Base-by-base conservation (phyloP, 1,284 basidiomycete species). In the Lignosus rhinocerotis region DNA sequence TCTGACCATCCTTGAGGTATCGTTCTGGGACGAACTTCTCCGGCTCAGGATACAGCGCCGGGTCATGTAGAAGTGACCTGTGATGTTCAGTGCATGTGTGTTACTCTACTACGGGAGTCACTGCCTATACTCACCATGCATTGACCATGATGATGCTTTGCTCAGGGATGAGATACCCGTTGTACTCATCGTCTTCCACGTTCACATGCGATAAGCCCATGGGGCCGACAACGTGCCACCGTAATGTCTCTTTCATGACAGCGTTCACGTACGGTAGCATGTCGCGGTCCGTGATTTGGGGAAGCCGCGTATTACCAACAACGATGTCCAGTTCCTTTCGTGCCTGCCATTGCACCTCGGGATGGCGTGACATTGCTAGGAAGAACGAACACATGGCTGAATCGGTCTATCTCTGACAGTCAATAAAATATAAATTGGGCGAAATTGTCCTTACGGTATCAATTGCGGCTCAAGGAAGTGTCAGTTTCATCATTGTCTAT, bases 21-120 rank as follows among this genome's bases (percentile, higher is more conserved):
- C 51, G 51, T 30, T 60, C 59, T 0, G 63, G 65, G 8, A 19
- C 21, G 41, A 66, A 65, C 2, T 6, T 10, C 1, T 43, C 44
- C 8, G 58, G 65, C 6, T 65, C 53, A 12, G 60, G 56, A 42
- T 54, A 65, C 25, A 12, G 46, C 39, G 21, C 51, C 2, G 45
- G 51, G n/a, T 60, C 47, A 17, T 49, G 55, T n/a, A 50, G 16
- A 3, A 60, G 43, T 12, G 63, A 60, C 52, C 52, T 38, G 9
- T 7, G n/a, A 17, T 8, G 16, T 17, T 19, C 34, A 14, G 77
- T 36, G 19, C 25, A 39, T 10, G 58, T 66, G 66, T 47, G 65
- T 61, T 8, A 45, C 59, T 25, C 74, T 72, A 59, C 78, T 73
- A 32, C 72, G 73, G 72, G 76, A 73, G 36, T 78, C 75, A 58